Evolutionary conservation across 805 yeast species (phyloP), one percentile per base, ranked within the genome.

Genomic region (Tetrapisispora nanseiensis): DNA sequence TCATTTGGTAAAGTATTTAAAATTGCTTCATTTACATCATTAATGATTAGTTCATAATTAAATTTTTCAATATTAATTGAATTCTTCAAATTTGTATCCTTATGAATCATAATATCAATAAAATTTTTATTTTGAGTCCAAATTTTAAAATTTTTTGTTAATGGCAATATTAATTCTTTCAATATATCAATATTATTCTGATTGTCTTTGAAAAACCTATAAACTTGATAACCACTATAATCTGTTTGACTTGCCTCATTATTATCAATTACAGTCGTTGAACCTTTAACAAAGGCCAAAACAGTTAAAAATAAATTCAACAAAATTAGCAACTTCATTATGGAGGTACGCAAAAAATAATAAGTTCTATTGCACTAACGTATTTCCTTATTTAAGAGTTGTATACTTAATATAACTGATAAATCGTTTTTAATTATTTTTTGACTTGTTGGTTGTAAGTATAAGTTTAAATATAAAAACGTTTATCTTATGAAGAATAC

Each of bases 121-220:
- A 71, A 77, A 7, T 63, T 56, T 2, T 49, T 21, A 41, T 65
- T 68, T 1, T 57, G 47, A n/a, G 71, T 75, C 89, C 89, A 82
- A 4, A 70, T 54, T 33, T 65, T 66, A 20, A 48, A 53, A 33
- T 53, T 51, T 8, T 38, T 33, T 4, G 55, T 48, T n/a, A 43
- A 6, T 4, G 49, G 46, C 20, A 22, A 27, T n/a, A 47, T 46
- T 12, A 50, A 20, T 18, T 50, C 45, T 4, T 41, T 26, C 4
- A 53, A 21, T 0, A 51, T 30, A 26, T 47, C 44, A 9, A 34
- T 32, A 11, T 51, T 40, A 13, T 5, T 10, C 13, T 26, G 5
- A 23, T 26, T 31, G 24, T 43, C 31, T 26, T 33, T 40, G 35
- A 34, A 43, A 35, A 54, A 52, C 46, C 64, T 48, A 43, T 51